A percentile compares a stretch with the other conserved stretches of the same genome.
Evolutionary conservation across 192 early-diverging fungal genomes (phyloP).

Genomic region (Linnemannia schmuckeri): DNA sequence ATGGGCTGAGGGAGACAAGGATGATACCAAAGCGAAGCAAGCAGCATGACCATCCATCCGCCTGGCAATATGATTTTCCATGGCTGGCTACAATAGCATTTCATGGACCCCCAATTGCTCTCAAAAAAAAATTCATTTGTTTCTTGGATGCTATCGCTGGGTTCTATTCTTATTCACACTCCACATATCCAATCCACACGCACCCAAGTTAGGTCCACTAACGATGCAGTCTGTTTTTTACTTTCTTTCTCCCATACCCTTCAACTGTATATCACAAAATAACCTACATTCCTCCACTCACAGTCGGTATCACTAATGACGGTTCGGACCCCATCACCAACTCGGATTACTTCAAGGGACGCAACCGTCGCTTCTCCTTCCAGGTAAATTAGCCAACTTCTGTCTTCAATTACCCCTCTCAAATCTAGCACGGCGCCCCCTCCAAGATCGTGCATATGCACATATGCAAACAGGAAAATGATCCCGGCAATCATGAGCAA

Average conservation of each 20-base stretch:
- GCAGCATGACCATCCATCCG: neutral
- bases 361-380: conserved; percentile 51
- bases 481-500: neutral
- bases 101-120: neutral
- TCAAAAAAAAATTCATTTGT: neutral
- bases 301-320: conserved; percentile 53
- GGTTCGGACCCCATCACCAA: conserved; percentile 47
- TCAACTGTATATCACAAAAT: conserved; percentile 23
- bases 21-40: neutral
- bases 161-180: conserved; percentile 14
- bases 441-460: conserved; percentile 2
- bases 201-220: neutral
- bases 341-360: conserved; percentile 51
- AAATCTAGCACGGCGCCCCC: neutral
- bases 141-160: neutral
- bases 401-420: neutral
- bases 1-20: neutral
- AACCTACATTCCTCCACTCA: conserved; percentile 11
- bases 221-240: conserved; percentile 3
- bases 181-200: neutral
- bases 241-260: neutral
- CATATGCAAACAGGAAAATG: neutral
- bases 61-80: conserved; percentile 1
- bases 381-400: conserved; percentile 34
- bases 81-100: neutral